A percentile compares a stretch with the other conserved stretches of the same genome.
Conservation (phyloP, 805 yeast genomes). For the Wickerhamiella hasegawae region DNA sequence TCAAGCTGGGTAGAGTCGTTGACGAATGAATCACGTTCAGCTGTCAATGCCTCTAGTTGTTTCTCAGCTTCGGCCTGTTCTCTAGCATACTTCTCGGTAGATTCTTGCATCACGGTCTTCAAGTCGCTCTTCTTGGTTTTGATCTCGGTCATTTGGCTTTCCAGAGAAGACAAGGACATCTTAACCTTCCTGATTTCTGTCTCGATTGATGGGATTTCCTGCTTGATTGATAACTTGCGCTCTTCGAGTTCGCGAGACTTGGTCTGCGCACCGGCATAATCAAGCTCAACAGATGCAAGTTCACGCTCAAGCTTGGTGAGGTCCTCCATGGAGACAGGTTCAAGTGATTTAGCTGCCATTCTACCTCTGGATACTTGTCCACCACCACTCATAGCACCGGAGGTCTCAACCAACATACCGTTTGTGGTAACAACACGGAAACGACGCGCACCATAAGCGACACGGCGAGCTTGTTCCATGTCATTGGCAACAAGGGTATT, state of each 20-base stretch:
- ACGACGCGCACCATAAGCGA: slow-evolving; percentile 71
- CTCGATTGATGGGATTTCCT: slow-evolving; percentile 35
- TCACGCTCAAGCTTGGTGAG: slow-evolving; percentile 5
- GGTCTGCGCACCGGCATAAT: slow-evolving; percentile 16
- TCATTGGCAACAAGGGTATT: slow-evolving; percentile 79
- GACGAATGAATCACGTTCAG: not conserved
- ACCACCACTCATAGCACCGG: slow-evolving; percentile 97
- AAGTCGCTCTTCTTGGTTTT: slow-evolving; percentile 38
- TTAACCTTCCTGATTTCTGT: slow-evolving; percentile 34
- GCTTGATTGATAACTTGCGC: slow-evolving; percentile 27
- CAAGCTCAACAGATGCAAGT: slow-evolving; percentile 7
- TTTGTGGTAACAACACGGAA: slow-evolving; percentile 84
- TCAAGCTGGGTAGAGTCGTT: slow-evolving; percentile 40
- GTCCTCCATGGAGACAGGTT: not conserved
- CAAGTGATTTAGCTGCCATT: slow-evolving; percentile 29
- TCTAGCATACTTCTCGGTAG: no score
- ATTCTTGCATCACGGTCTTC: slow-evolving; percentile 27
- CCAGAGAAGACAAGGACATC: slow-evolving; percentile 43
- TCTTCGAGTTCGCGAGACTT: slow-evolving; percentile 35
- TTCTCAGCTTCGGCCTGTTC: no score
- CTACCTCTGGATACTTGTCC: slow-evolving; percentile 47
- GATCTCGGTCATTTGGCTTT: slow-evolving; percentile 25
- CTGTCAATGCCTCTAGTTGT: slow-evolving; percentile 25
- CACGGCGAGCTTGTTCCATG: slow-evolving; percentile 63
- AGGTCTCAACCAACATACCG: slow-evolving; percentile 79